These are phyloP conservation scores for Penicillium coffeae DNA, from an alignment of 495 filamentous ascomycete genomes.

Conservation along the genomic window DNA sequence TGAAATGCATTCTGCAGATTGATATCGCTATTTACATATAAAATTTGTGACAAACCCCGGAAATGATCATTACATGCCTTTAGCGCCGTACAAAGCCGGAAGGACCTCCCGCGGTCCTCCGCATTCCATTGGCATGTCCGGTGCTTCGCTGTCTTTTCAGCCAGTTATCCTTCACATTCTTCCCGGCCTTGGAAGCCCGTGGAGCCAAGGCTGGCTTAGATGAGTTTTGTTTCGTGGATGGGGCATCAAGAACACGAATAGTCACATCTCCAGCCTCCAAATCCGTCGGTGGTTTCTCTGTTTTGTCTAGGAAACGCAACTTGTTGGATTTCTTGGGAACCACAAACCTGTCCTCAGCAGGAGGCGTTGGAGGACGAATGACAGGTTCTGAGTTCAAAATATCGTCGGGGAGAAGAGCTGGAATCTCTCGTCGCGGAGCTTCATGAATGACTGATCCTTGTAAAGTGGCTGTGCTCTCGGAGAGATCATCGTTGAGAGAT, in stretches of 20 bases:
- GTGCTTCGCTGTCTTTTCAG: slow-evolving; percentile 38
- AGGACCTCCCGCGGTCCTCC: slow-evolving; percentile 32
- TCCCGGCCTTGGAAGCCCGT: slow-evolving; percentile 44
- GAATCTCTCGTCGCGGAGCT: slow-evolving; percentile 35
- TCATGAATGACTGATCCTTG: slow-evolving; percentile 41
- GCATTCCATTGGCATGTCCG: slow-evolving; percentile 36
- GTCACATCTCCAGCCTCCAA: slow-evolving; percentile 48
- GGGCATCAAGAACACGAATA: slow-evolving; percentile 49
- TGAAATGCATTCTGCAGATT: background rate
- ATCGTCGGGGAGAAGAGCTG: slow-evolving; percentile 51
- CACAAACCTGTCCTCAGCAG: slow-evolving; percentile 22
- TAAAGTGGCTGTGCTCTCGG: slow-evolving; percentile 40
- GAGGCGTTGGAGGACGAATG: slow-evolving; percentile 37
- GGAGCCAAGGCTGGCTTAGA: slow-evolving; percentile 42
- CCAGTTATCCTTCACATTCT: slow-evolving; percentile 47
- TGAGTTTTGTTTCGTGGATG: slow-evolving; percentile 25
- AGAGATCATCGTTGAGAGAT: slow-evolving; percentile 28
- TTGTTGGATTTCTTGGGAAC: slow-evolving; percentile 39
- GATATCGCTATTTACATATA: background rate
- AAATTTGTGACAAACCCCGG: background rate
- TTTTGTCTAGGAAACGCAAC: slow-evolving; percentile 48
- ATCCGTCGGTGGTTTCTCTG: slow-evolving; percentile 52
- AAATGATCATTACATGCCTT: slow-evolving; percentile 1
- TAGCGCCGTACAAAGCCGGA: slow-evolving; percentile 44
- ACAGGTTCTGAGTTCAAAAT: slow-evolving; percentile 47